Base-by-base conservation (phyloP, 768 basidiomycete genomes). In the Naganishia vaughanmartiniae region DNA sequence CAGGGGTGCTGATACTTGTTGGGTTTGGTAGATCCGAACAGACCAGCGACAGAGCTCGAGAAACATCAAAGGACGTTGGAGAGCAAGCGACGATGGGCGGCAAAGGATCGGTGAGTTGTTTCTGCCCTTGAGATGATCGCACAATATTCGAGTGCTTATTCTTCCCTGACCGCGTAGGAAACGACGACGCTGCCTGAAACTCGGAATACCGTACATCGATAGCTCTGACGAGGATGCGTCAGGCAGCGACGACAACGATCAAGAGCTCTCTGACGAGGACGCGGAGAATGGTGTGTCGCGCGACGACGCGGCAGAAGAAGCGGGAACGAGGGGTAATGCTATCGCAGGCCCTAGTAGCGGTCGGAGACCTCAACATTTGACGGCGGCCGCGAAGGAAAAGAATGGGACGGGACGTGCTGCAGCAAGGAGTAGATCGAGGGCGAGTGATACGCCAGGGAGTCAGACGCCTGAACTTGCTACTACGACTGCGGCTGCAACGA, bases 71-170 rank as follows among this genome's bases (percentile, higher is more conserved):
- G 82, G 14, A 80, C 74, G 24, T 73, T 82, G 46, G 78, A 78
- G 66, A 70, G 72, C 42, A 83, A 83, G 71, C 73, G 82, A 19
- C 74, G 79, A 0, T 83, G 83, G 83, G 82, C 82, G 5, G 75
- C 75, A 31, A 81, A 80, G 72, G 77, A 81, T 55, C 74, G 83
- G 78, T 79, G 39, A 55, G 77, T 34, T 31, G 19, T 24, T 11
- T 46, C 21, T 45, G 3, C 33, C 30, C 24, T 45, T 63, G 2
- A 42, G 15, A 42, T 9, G 42, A 11, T n/a, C n/a, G n/a, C n/a
- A n/a, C n/a, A n/a, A n/a, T n/a, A n/a, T n/a, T n/a, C n/a, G n/a
- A n/a, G n/a, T n/a, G n/a, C n/a, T n/a, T n/a, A n/a, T n/a, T 42
- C 26, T 34, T n/a, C 11, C 39, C 12, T 45, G n/a, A n/a, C 48